Conservation (phyloP, 1,139 yeast species). For the Protomyces arabidopsidicola region DNA sequence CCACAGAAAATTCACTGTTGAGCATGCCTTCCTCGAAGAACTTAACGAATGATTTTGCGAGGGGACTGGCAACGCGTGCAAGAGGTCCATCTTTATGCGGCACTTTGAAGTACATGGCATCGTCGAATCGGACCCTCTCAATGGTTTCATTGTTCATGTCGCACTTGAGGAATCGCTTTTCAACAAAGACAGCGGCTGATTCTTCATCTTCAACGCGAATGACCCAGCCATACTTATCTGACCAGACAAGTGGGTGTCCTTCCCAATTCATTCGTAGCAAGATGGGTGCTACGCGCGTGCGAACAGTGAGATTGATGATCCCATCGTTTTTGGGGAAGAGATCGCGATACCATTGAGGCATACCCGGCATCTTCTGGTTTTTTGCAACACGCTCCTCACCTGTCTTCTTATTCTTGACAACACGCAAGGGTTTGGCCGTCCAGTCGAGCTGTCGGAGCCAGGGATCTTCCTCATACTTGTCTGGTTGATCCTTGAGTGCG, state of each 20-base stretch:
- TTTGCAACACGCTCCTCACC: conserved; percentile 47
- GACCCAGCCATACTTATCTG: conserved; percentile 80
- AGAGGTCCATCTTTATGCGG: conserved; percentile 87
- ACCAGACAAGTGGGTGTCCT: conserved; percentile 75
- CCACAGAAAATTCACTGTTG: conserved; percentile 66
- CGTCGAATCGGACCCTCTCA: conserved; percentile 35
- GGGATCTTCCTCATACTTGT: conserved; percentile 53
- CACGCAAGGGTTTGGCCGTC: conserved; percentile 58
- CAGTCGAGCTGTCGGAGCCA: conserved; percentile 91
- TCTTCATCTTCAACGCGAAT: conserved; percentile 53
- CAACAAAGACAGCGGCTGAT: conserved; percentile 42
- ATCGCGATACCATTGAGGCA: conserved; percentile 89
- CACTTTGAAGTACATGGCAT: conserved; percentile 52
- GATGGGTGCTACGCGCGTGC: conserved; percentile 72
- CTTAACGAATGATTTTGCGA: conserved; percentile 69
- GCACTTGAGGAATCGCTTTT: conserved; percentile 51
- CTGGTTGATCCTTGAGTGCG: conserved; percentile 41
- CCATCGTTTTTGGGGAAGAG: conserved; percentile 48
- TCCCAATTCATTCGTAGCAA: conserved; percentile 81
- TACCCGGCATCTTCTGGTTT: conserved; percentile 79
- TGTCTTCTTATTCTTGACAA: conserved; percentile 70
- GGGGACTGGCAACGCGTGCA: conserved; percentile 68
- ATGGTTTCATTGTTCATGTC: conserved; percentile 42
- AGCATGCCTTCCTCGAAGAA: conserved; percentile 71
- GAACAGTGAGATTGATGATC: conserved; percentile 57